phyloP scores from a whole-genome alignment of 2,329 filamentous ascomycete species.

The Colletotrichum plurivorum region DNA sequence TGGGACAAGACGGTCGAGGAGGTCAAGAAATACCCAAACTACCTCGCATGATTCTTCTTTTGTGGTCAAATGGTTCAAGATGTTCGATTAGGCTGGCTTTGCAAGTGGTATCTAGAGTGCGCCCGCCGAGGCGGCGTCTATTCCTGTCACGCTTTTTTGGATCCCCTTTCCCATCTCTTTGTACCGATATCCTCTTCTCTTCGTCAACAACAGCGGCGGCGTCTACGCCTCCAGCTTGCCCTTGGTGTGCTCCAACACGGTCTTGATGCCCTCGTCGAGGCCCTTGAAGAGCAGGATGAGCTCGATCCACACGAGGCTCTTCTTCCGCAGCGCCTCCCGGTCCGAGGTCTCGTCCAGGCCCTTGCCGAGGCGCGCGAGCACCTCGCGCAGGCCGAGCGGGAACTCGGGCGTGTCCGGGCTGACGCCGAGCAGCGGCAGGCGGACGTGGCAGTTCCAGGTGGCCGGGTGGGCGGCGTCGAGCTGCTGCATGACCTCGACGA shows the following conservation, averaged over 20 bases:
- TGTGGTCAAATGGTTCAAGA: not conserved
- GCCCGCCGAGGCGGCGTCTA: constrained; percentile 31
- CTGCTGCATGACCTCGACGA: constrained; percentile 75
- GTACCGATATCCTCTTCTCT: constrained; percentile 1
- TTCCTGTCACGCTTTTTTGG: constrained; percentile 24
- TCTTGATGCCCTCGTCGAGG: constrained; percentile 69
- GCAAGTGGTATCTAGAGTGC: constrained; percentile 38
- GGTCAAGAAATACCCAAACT: constrained; percentile 36
- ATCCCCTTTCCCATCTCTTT: constrained; percentile 19
- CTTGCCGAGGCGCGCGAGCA: constrained; percentile 73
- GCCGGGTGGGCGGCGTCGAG: constrained; percentile 72
- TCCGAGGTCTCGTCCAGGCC: constrained; percentile 62
- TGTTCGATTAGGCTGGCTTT: constrained; percentile 30
- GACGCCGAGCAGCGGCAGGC: constrained; percentile 77
- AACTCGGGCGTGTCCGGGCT: constrained; percentile 77
- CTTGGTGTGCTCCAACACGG: constrained; percentile 69
- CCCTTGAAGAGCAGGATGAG: constrained; percentile 62
- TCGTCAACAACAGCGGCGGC: not conserved
- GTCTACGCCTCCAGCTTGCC: constrained; percentile 46
- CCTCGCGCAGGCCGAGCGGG: constrained; percentile 76
- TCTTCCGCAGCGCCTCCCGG: constrained; percentile 60
- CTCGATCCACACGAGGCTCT: constrained; percentile 69
- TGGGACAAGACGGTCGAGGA: constrained; percentile 36
- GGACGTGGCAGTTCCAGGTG: constrained; percentile 79
- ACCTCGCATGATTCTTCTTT: constrained; percentile 9